Evolutionary conservation across 345 rosid species (phyloP).

Genomic region (Trapa bicornis): DNA sequence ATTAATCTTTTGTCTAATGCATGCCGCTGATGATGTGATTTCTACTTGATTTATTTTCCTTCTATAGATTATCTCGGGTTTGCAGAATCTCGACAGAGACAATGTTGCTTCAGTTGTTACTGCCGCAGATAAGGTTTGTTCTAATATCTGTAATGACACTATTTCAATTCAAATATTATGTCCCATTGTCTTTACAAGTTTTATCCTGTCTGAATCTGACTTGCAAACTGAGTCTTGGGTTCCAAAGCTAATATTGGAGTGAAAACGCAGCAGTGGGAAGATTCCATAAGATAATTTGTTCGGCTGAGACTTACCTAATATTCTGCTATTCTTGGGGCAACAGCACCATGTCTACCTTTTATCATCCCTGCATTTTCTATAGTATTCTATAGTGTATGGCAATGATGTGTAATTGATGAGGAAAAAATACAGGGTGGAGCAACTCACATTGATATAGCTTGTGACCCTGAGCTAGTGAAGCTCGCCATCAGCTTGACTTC

Average conservation of each 20-base stretch:
- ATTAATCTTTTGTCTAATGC: neutral
- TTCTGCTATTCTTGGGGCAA: no score
- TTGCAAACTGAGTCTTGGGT: no score
- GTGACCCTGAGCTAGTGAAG: conserved; percentile 52
- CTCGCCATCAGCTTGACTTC: conserved; percentile 42
- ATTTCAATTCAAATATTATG: neutral
- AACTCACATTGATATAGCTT: conserved; percentile 58
- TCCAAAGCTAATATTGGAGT: no score
- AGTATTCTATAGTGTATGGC: neutral
- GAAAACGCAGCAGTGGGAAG: no score
- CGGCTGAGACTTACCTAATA: no score
- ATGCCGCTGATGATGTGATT: neutral
- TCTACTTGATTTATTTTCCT: neutral
- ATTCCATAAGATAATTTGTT: no score
- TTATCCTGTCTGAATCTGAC: no score
- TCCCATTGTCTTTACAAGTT: no score
- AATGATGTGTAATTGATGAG: neutral
- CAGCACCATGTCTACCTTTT: no score
- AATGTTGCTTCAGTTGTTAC: conserved; percentile 47
- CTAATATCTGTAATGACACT: neutral
- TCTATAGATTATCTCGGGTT: conserved; percentile 42
- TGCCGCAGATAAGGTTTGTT: conserved; percentile 50
- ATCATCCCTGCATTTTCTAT: no score
- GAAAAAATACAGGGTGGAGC: conserved; percentile 40
- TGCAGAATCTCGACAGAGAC: conserved; percentile 38